Base-by-base conservation (phyloP, 108 stramenopile genomes). In the Conticribra guillardii region DNA sequence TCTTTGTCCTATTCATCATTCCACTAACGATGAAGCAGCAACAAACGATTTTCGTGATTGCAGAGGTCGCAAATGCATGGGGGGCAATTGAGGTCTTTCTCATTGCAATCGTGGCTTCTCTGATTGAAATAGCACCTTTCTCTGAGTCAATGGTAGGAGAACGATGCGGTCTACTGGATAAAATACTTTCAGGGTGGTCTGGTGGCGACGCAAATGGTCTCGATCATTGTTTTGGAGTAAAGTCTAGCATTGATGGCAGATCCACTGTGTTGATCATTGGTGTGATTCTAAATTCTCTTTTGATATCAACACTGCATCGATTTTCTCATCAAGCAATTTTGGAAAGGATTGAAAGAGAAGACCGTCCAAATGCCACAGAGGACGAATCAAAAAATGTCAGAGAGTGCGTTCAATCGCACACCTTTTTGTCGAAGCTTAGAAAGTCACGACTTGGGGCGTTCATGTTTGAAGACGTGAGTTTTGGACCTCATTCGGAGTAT, bases 61-160 rank as follows among this genome's bases (percentile, higher is more conserved):
- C 88, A 26, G 96, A 96, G 69, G 80, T 96, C 16, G 66, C 87
- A 21, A 96, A 91, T 54, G 92, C 91, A 17, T 97, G 96, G 96
- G 85, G 86, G 46, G 94, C 94, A 3, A 75, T 96, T 27, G 96
- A 97, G 63, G 96, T 97, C 4, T 97, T 97, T 69, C 68, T 88
- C 0, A 69, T 97, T 54, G 64, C 78, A 7, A 71, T 79, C 29
- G 18, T 79, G 29, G 94, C 88, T 5, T 87, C 93, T 0, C 53
- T 97, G 44, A 54, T 92, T 26, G 85, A 97, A 60, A 89, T 95
- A 33, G 82, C 88, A 7, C 87, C 84, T 21, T 94, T 96, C 70
- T 85, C 96, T 11, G 68, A 81, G 0, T 94, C 93, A 48, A 93
- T 96, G 58, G 86, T 96, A 62, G 93, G 90, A 16, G 73, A 91